Conservation (phyloP, 2,329 filamentous ascomycete genomes). For the Aspergillus cejpii region DNA sequence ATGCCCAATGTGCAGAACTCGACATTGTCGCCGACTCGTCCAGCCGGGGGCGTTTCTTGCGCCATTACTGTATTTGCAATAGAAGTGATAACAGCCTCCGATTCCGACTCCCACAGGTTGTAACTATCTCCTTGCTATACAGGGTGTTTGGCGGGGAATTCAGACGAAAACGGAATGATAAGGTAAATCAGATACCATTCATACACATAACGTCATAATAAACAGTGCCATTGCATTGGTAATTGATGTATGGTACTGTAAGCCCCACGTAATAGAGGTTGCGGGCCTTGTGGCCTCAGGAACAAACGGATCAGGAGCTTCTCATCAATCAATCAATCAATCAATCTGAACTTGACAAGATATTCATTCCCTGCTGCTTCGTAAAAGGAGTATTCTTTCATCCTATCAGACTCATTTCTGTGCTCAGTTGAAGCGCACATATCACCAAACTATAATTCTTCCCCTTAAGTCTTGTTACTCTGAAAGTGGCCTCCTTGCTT, state of each 20-base stretch:
- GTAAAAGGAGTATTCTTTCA: background rate
- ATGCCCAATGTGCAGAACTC: constrained; percentile 57
- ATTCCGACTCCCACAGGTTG: no score
- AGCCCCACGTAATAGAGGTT: constrained; percentile 15
- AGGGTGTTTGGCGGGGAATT: constrained; percentile 5
- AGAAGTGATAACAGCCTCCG: constrained; percentile 4
- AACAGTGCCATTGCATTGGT: background rate
- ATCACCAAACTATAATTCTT: constrained; percentile 20
- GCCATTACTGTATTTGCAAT: constrained; percentile 1
- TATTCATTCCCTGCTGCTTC: background rate
- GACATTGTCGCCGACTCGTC: constrained; percentile 25
- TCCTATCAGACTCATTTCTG: background rate
- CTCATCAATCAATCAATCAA: constrained; percentile 3
- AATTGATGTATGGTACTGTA: constrained; percentile 17
- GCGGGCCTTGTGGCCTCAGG: constrained; percentile 17
- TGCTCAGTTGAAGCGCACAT: background rate
- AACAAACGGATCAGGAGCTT: constrained; percentile 20
- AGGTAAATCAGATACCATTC: constrained; percentile 5
- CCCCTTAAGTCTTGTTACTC: constrained; percentile 17
- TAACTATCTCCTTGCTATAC: no score
- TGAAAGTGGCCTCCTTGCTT: constrained; percentile 11
- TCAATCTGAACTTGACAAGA: no score
- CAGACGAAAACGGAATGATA: background rate
- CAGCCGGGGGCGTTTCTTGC: background rate
- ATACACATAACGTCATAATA: constrained; percentile 19